Evolutionary conservation across 2,329 filamentous ascomycete species (phyloP).

Genomic region (Juglanconis sp.): DNA sequence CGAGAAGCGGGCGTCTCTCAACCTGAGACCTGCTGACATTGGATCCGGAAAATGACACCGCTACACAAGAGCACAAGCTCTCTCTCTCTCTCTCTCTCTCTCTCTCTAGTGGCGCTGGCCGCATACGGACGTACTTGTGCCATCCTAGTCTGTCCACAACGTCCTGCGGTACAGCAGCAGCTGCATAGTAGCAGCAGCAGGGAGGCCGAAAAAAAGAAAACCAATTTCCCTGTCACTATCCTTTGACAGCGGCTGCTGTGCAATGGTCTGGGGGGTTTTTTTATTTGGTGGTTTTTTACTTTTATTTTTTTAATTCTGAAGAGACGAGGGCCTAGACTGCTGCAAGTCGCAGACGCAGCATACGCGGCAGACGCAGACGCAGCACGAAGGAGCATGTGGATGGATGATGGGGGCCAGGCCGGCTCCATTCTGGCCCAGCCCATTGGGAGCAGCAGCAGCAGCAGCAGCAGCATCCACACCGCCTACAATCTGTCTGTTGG

Average conservation of each 20-base stretch:
- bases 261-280: not conserved
- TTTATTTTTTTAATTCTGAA: too few relatives aligned
- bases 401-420: not conserved
- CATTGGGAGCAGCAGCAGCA: slow-evolving; percentile 8
- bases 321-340: not conserved
- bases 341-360: not conserved
- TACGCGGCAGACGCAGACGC: not conserved
- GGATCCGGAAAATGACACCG: slow-evolving; percentile 7
- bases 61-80: slow-evolving; percentile 9
- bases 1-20: slow-evolving; percentile 14
- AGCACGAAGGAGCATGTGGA: not conserved
- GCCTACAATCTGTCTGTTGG: not conserved
- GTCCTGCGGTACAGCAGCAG: not conserved
- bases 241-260: slow-evolving; percentile 16
- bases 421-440: not conserved
- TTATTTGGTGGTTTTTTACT: too few relatives aligned
- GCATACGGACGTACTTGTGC: not conserved
- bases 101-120: not conserved
- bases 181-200: not conserved
- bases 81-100: too few relatives aligned
- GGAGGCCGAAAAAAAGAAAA: not conserved
- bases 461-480: slow-evolving; percentile 1
- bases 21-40: slow-evolving; percentile 12
- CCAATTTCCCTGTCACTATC: not conserved
- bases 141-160: not conserved